Base-by-base conservation (phyloP, 768 basidiomycete genomes). In the Hemileccinum rubropunctum region DNA sequence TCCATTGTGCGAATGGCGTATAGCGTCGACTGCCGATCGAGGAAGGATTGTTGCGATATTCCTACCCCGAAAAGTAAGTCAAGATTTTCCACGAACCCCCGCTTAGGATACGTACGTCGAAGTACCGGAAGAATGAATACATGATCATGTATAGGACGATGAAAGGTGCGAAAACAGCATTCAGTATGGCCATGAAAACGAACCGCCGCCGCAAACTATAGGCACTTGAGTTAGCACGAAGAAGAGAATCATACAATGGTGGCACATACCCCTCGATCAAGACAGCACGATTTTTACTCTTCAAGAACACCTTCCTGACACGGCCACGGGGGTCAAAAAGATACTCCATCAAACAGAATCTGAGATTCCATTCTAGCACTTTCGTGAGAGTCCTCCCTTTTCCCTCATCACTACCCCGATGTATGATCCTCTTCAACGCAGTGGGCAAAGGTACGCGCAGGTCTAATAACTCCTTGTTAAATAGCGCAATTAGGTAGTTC, bases 111-210 rank as follows among this genome's bases (percentile, higher is more conserved):
- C 83, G 45, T 42, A 93, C 97, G 78, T 99, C 97, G 54, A 99
- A 99, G 67, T 99, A 99, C 4, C 95, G 89, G 77, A 99, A 99
- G 78, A 99, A 99, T 1, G 94, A 98, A 66, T 97, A 99, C 84
- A 98, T 91, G 35, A 98, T 70, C 37, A 98, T 81, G 68, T 99
- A 99, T 15, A 95, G 73, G 28, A 98, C 90, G 61, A 99, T 98
- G 72, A 98, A 95, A 0, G 97, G 97, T 1, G 90, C 91, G 57
- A 98, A 95, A 10, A 94, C 82, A 3, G 91, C 94, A 58, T 99
- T 99, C 48, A 99, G 66, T 46, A 97, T 83, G 12, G 93, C 97
- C 90, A 98, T 95, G 67, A 99, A 95, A 52, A 98, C 84, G 64
- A 99, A 90, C 3, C 97, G 81, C 49, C 91, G 76, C 55, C 76